Base-by-base conservation (phyloP, 768 basidiomycete genomes). In the Podaxis mareebaensis region DNA sequence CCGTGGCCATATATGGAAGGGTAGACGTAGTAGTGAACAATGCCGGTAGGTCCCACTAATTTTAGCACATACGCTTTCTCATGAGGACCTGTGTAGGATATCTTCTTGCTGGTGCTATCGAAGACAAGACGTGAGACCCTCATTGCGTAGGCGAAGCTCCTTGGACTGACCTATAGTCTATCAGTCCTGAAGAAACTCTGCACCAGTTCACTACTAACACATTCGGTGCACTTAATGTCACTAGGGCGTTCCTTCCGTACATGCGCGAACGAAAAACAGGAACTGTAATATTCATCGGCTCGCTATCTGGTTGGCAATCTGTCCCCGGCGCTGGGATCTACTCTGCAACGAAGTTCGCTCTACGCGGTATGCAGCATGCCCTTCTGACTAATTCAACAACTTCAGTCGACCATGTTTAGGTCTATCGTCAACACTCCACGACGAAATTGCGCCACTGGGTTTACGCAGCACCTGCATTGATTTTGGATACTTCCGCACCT, bases 11-110 rank as follows among this genome's bases (percentile, higher is more conserved):
- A n/a, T 69, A 83, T 64, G 80, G 80, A 0, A 69, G 72, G 36
- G 64, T 83, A 24, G 81, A 84, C 60, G 80, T 81, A 0, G 61
- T 83, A 0, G 78, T 84, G 17, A 82, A 82, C 60, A 81, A 81
- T 63, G 80, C 81, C 7, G 81, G 79, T 62, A 54, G 13, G 70
- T 60, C 8, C 17, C 40, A 6, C 8, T 40, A 4, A 40, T 11
- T 40, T 11, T 3, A 40, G 17, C 46, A 44, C 53, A 13, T 2
- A 17, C 2, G 3, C 13, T 10, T 3, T 20, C 3, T 28, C 53
- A 3, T 11, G 7, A 51, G 15, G 5, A 36, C 4, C 15, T 38
- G 0, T 30, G 17, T 62, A 78, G 76, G 82, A 53, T 76, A 73
- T 69, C 68, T 77, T 67, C 66, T 75, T 57, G 65, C 72, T 11